These are phyloP conservation scores for Acmispon strigosus DNA, from an alignment of 306 rosid species.

Conservation along the genomic window DNA sequence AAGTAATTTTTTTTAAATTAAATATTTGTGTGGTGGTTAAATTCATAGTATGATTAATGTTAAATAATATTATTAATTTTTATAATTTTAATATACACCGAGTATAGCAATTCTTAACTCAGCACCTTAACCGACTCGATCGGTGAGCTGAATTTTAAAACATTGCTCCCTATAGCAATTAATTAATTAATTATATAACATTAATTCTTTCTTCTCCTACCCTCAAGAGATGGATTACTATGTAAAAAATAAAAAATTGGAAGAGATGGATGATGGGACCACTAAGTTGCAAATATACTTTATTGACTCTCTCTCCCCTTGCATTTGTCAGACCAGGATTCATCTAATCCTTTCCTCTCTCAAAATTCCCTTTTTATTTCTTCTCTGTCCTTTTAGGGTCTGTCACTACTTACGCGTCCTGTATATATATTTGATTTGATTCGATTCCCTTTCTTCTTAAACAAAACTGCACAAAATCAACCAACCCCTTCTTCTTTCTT, in stretches of 20 bases:
- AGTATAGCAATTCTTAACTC: too few relatives aligned
- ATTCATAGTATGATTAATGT: too few relatives aligned
- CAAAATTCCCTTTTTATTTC: not conserved
- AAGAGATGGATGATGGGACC: constrained; percentile 33
- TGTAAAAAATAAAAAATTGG: too few relatives aligned
- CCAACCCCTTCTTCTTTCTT: not conserved
- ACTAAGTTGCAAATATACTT: constrained; percentile 27
- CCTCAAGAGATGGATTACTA: too few relatives aligned
- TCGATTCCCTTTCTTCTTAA: not conserved
- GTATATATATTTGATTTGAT: not conserved
- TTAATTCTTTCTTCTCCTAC: too few relatives aligned
- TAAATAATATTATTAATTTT: too few relatives aligned
- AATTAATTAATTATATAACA: not conserved
- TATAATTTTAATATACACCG: too few relatives aligned
- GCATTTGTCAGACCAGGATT: constrained; percentile 41
- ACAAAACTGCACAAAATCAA: not conserved
- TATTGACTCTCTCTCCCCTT: constrained; percentile 27
- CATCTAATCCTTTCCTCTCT: constrained; percentile 33
- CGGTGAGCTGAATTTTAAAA: too few relatives aligned
- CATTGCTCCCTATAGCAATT: too few relatives aligned
- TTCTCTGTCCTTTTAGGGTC: not conserved
- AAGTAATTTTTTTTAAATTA: too few relatives aligned
- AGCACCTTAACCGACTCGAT: too few relatives aligned
- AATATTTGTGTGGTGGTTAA: too few relatives aligned
- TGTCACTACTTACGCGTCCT: not conserved